Evolutionary conservation across 2,329 filamentous ascomycete genomes (phyloP).

Genomic region (Arthrobotrys sinensis): DNA sequence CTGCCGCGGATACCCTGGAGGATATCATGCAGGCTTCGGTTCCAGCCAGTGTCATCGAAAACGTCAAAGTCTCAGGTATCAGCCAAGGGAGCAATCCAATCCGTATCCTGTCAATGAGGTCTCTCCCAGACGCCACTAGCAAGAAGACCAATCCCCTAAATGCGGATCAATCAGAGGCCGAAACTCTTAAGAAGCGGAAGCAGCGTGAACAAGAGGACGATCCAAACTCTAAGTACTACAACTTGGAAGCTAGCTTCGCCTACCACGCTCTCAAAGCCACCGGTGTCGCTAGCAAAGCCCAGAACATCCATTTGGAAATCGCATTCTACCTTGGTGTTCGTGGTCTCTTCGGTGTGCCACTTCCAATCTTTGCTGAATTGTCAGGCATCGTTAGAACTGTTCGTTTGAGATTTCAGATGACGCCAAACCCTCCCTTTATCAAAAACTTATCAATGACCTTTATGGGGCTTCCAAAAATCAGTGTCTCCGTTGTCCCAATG

Average conservation of each 20-base stretch:
- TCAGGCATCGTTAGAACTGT: slow-evolving; percentile 90
- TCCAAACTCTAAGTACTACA: slow-evolving; percentile 78
- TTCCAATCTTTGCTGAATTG: slow-evolving; percentile 82
- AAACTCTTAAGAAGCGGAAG: slow-evolving; percentile 54
- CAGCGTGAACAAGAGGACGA: slow-evolving; percentile 58
- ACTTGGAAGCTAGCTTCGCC: slow-evolving; percentile 89
- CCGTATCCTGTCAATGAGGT: slow-evolving; percentile 75
- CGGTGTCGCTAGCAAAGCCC: slow-evolving; percentile 84
- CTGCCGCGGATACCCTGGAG: slow-evolving; percentile 90
- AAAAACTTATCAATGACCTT: slow-evolving; percentile 93
- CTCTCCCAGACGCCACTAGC: slow-evolving; percentile 76
- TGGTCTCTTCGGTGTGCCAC: slow-evolving; percentile 87
- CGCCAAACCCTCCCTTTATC: slow-evolving; percentile 90
- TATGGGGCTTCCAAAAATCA: slow-evolving; percentile 92
- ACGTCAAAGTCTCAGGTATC: slow-evolving; percentile 94
- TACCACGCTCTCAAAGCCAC: slow-evolving; percentile 84
- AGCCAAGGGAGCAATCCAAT: slow-evolving; percentile 93
- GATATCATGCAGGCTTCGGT: slow-evolving; percentile 98
- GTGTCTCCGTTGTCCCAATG: slow-evolving; percentile 92
- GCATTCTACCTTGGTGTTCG: slow-evolving; percentile 94
- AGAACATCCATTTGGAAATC: slow-evolving; percentile 97
- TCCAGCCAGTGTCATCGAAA: slow-evolving; percentile 85
- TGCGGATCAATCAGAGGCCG: slow-evolving; percentile 79
- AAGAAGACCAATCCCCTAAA: slow-evolving; percentile 78
- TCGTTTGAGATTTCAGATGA: slow-evolving; percentile 84